Evolutionary conservation across 768 basidiomycete genomes (phyloP).

Genomic region (Hebeloma cylindrosporum): DNA sequence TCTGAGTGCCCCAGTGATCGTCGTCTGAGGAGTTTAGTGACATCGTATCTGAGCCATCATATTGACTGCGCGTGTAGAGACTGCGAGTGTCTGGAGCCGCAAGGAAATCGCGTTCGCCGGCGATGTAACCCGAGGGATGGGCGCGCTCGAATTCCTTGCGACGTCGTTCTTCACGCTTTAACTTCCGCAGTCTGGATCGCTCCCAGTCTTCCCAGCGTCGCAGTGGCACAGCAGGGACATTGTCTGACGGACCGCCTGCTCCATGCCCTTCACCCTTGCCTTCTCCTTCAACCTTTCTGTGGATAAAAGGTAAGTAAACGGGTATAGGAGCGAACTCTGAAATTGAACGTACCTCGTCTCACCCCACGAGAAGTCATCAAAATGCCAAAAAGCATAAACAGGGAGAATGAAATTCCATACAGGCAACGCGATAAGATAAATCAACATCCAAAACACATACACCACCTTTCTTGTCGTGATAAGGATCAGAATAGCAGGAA

Average conservation of each 20-base stretch:
- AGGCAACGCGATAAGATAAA: slow-evolving; percentile 89
- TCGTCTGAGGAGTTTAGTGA: slow-evolving; percentile 89
- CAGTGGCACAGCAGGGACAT: slow-evolving; percentile 73
- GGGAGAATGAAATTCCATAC: slow-evolving; percentile 96
- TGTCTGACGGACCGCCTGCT: slow-evolving; percentile 51
- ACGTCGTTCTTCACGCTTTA: slow-evolving; percentile 83
- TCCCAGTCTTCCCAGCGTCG: slow-evolving; percentile 99
- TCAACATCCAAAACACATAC: slow-evolving; percentile 97
- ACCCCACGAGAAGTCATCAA: slow-evolving; percentile 99
- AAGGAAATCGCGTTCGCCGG: slow-evolving; percentile 63
- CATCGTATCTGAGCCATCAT: slow-evolving; percentile 77
- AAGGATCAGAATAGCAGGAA: slow-evolving; percentile 89
- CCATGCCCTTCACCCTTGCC: slow-evolving; percentile 77
- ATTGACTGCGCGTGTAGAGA: slow-evolving; percentile 51
- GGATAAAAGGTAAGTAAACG: slow-evolving; percentile 17
- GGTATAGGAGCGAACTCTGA: background rate
- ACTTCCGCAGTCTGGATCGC: slow-evolving; percentile 86
- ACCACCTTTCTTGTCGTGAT: slow-evolving; percentile 94
- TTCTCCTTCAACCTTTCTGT: slow-evolving; percentile 95
- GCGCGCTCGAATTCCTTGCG: slow-evolving; percentile 78
- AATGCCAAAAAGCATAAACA: slow-evolving; percentile 98
- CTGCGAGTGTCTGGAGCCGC: slow-evolving; percentile 54
- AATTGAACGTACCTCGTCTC: slow-evolving; percentile 77
- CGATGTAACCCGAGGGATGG: slow-evolving; percentile 66
- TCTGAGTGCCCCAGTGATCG: slow-evolving; percentile 94